phyloP scores from a whole-genome alignment of 306 rosid species.

The Ceratonia siliqua region DNA sequence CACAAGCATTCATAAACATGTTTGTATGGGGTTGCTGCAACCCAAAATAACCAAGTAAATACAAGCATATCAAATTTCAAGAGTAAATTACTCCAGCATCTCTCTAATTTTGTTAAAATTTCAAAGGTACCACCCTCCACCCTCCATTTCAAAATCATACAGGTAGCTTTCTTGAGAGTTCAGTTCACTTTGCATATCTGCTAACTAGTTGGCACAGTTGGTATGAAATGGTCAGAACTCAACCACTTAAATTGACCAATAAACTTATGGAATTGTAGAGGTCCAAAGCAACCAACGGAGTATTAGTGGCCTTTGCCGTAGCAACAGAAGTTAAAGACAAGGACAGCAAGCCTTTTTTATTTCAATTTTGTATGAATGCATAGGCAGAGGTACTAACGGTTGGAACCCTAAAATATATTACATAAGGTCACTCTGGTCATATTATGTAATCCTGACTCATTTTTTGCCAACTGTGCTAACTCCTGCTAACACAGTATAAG shows the following conservation, averaged over 20 bases:
- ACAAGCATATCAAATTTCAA: neutral
- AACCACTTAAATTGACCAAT: neutral
- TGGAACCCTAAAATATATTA: too few relatives aligned
- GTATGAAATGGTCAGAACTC: neutral
- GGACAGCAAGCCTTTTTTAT: too few relatives aligned
- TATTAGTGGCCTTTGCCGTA: neutral
- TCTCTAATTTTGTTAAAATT: neutral
- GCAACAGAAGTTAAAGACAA: neutral
- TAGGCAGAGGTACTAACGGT: too few relatives aligned
- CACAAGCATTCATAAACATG: neutral
- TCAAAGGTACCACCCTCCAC: neutral
- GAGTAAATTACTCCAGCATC: neutral
- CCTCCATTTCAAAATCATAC: neutral
- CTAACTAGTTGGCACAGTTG: neutral
- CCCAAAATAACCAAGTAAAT: neutral
- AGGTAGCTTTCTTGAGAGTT: conserved; percentile 3
- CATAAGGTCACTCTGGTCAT: neutral
- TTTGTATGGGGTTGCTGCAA: neutral
- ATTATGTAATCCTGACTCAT: neutral
- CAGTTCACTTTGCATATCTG: neutral
- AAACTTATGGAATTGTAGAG: neutral
- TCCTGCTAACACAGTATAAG: neutral
- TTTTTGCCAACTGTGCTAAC: neutral
- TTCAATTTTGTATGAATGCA: too few relatives aligned
- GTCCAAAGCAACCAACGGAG: neutral